Base-by-base conservation (phyloP, 768 basidiomycete species). In the Suillus hirtellus region DNA sequence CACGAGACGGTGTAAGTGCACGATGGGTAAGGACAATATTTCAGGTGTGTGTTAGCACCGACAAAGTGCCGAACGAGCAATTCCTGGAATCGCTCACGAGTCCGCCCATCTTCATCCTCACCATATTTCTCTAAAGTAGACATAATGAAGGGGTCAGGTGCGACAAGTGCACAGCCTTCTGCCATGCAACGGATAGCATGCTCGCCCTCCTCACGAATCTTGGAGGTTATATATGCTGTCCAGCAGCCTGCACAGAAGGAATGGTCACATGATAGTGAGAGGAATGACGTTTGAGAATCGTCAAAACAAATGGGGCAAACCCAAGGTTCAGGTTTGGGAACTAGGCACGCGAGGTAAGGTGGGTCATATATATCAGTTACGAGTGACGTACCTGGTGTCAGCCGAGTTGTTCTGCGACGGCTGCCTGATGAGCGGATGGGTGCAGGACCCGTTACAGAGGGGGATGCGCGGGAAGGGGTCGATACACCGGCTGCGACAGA, bases 1-100 rank as follows among this genome's bases (percentile, higher is more conserved):
- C 96, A 98, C 46, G 91, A 89, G 53, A 99, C 89, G n/a, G 96
- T 95, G 75, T 93, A 89, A 44, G 94, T 90, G 82, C 97, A 99
- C 44, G 88, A 86, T 0, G 96, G 96, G 68, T 93, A 95, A 3
- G 97, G 97, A 73, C 97, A 99, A 81, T 92, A 99, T 75, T 93
- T 90, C 72, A 99, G 84, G 61, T 85, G 86, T 37, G 86, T 78
- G 75, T 89, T 89, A 72, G 91, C 92, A 21, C 85, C 86, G 19
- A 99, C 97, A 75, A 91, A 99, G 76, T 96, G 87, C 60, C 95
- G 89, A 58, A 93, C 87, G 58, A 96, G 81, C 38, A 99, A 85
- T 70, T 94, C 93, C 66, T 91, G 87, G 80, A 94, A 96, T 58
- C 95, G 90, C 42, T 71, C 73, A 81, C 81, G 87, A 5, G 80